phyloP scores from a whole-genome alignment of 1,139 yeast species.

The Hyphopichia buzzinii region DNA sequence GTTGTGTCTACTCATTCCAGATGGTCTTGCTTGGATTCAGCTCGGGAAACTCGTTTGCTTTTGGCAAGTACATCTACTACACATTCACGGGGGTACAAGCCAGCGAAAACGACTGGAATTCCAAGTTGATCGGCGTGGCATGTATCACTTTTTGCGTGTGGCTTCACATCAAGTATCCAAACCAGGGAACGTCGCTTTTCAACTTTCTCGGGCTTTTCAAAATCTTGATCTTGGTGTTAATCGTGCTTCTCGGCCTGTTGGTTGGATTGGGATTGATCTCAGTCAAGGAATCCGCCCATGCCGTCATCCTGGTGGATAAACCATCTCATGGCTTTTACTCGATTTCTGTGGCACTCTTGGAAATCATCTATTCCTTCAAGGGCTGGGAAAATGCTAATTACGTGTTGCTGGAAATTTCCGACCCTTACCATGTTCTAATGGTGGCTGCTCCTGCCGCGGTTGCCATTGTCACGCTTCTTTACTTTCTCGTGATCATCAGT shows the following conservation, averaged over 20 bases:
- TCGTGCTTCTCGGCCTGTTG: slow-evolving; percentile 35
- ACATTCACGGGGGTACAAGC: slow-evolving; percentile 27
- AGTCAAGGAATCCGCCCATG: slow-evolving; percentile 7
- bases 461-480: slow-evolving; percentile 54
- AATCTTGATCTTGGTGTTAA: slow-evolving; percentile 37
- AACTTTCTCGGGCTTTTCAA: slow-evolving; percentile 45
- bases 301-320: slow-evolving; percentile 11
- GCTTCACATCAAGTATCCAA: slow-evolving; percentile 38
- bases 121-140: slow-evolving; percentile 43
- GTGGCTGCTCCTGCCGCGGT: slow-evolving; percentile 75
- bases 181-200: slow-evolving; percentile 42
- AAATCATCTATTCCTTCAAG: slow-evolving; percentile 39
- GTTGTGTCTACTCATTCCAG: slow-evolving; percentile 46
- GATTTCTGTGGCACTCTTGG: slow-evolving; percentile 40
- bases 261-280: slow-evolving; percentile 27
- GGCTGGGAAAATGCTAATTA: slow-evolving; percentile 50
- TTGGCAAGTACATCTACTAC: slow-evolving; percentile 47
- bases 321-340: slow-evolving; percentile 25
- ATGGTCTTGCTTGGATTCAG: slow-evolving; percentile 49
- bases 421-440: slow-evolving; percentile 67
- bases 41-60: slow-evolving; percentile 51
- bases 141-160: slow-evolving; percentile 42
- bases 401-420: slow-evolving; percentile 38
- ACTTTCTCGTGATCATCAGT: slow-evolving; percentile 67
- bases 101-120: slow-evolving; percentile 21